phyloP scores from a whole-genome alignment of 495 filamentous ascomycete genomes.

The Trichoderma orchidacearum region DNA sequence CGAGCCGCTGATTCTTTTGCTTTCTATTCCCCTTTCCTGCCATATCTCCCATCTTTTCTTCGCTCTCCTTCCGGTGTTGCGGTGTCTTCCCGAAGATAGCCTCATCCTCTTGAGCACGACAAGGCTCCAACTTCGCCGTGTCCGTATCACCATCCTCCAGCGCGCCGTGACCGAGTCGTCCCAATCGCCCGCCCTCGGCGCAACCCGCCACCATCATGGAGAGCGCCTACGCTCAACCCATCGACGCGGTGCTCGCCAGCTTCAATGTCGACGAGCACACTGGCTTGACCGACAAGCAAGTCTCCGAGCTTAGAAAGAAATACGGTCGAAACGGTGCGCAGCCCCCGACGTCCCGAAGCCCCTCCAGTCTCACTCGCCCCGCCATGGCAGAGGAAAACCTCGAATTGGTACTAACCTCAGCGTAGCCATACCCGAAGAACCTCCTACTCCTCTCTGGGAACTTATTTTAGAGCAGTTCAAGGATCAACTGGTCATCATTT shows the following conservation, averaged over 20 bases:
- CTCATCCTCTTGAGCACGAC: neutral
- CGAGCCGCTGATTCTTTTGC: neutral
- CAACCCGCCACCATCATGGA: conserved; percentile 46
- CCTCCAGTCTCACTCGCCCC: conserved; percentile 3
- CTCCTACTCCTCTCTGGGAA: conserved; percentile 93
- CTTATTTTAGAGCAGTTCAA: conserved; percentile 98
- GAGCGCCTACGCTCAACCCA: conserved; percentile 56
- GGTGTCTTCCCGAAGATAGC: neutral
- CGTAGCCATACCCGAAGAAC: conserved; percentile 84
- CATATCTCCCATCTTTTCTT: neutral
- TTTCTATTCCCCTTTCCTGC: neutral
- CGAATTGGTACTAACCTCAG: conserved; percentile 9
- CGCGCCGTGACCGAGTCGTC: too few relatives aligned
- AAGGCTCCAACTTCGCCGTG: too few relatives aligned
- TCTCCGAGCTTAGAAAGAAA: conserved; percentile 45
- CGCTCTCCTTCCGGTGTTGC: neutral
- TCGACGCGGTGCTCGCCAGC: conserved; percentile 52
- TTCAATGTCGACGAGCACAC: conserved; percentile 53
- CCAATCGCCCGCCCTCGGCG: neutral
- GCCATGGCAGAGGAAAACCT: conserved; percentile 1
- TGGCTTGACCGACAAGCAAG: conserved; percentile 60
- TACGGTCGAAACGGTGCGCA: conserved; percentile 74
- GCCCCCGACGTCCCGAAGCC: neutral
- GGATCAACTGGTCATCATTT: conserved; percentile 93
- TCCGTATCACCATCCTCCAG: too few relatives aligned